A percentile compares a stretch with the other conserved stretches of the same genome.
Evolutionary conservation across 371 early-diverging fungal genomes (phyloP).

Genomic region (Mortierella sp.): DNA sequence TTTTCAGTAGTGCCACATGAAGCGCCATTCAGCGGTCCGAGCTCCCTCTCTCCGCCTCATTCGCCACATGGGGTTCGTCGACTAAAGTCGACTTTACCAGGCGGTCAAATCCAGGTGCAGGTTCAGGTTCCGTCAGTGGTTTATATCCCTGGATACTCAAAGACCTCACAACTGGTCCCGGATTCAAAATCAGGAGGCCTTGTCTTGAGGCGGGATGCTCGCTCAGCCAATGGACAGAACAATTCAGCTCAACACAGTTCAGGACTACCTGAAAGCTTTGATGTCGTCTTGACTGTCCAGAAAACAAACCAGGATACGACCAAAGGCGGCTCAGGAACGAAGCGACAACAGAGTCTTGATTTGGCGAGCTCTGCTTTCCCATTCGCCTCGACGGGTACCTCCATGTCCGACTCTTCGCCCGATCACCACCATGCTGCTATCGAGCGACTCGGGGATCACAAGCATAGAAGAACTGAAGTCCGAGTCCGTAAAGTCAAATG

Average conservation of each 20-base stretch:
- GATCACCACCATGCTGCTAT: too few relatives aligned
- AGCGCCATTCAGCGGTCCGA: slow-evolving; percentile 21
- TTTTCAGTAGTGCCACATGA: slow-evolving; percentile 30
- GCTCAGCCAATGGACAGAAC: not conserved
- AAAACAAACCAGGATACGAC: slow-evolving; percentile 20
- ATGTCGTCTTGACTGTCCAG: slow-evolving; percentile 40
- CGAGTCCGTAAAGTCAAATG: slow-evolving; percentile 47
- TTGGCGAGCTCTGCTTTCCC: too few relatives aligned
- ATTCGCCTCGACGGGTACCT: too few relatives aligned
- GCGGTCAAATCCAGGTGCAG: slow-evolving; percentile 41
- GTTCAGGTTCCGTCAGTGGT: slow-evolving; percentile 42
- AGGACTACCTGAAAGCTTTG: slow-evolving; percentile 24
- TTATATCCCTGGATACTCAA: slow-evolving; percentile 33
- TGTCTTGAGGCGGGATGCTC: slow-evolving; percentile 1
- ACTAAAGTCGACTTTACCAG: slow-evolving; percentile 44
- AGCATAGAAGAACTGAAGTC: slow-evolving; percentile 20
- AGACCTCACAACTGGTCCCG: slow-evolving; percentile 29
- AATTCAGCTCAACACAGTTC: not conserved
- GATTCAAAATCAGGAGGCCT: slow-evolving; percentile 28
- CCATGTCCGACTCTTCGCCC: too few relatives aligned
- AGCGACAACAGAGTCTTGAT: not conserved
- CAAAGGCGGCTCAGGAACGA: not conserved
- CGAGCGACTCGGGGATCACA: too few relatives aligned
- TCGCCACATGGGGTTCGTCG: slow-evolving; percentile 23
- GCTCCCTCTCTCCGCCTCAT: not conserved